Percentiles rank a stretch among this genome's conserved stretches.
Evolutionary conservation across 495 filamentous ascomycete genomes (phyloP).

Genomic region (Monascus purpureus): DNA sequence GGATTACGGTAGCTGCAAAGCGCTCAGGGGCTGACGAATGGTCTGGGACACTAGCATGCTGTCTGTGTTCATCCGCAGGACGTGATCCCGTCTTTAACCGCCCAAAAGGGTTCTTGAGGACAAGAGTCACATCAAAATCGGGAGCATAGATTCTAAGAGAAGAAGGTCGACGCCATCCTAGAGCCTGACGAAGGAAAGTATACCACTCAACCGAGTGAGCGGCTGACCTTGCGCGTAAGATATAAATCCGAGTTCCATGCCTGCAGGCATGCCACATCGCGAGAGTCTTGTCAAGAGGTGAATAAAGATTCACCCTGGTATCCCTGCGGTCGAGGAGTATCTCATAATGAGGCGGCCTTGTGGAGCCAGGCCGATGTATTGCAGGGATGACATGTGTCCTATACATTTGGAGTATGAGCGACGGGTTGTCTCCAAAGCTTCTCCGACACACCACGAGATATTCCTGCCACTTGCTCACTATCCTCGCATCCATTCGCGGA

Average conservation of each 20-base stretch:
- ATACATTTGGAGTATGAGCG: constrained; percentile 53
- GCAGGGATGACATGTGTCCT: constrained; percentile 56
- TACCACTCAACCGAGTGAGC: constrained; percentile 63
- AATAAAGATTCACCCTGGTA: constrained; percentile 54
- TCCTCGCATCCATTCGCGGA: constrained; percentile 43
- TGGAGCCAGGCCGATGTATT: constrained; percentile 36
- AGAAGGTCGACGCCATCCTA: constrained; percentile 45
- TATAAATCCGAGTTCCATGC: constrained; percentile 48
- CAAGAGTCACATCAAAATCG: constrained; percentile 48
- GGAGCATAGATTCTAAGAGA: constrained; percentile 54
- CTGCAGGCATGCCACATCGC: constrained; percentile 49
- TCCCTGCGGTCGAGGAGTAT: constrained; percentile 39
- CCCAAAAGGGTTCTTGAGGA: constrained; percentile 51
- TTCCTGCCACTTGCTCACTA: constrained; percentile 56
- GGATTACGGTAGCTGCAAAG: constrained; percentile 40
- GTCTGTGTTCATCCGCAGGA: constrained; percentile 19
- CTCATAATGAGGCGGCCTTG: constrained; percentile 40
- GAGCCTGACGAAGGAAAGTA: constrained; percentile 48
- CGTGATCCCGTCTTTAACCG: constrained; percentile 32
- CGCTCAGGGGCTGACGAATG: constrained; percentile 35
- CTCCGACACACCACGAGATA: constrained; percentile 57
- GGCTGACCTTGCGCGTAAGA: constrained; percentile 50
- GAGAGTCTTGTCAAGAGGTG: constrained; percentile 57
- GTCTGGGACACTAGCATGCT: constrained; percentile 29
- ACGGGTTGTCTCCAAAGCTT: constrained; percentile 34